These are phyloP conservation scores for Ophiostoma piceae DNA, from an alignment of 2,329 filamentous ascomycete species.

Conservation along the genomic window DNA sequence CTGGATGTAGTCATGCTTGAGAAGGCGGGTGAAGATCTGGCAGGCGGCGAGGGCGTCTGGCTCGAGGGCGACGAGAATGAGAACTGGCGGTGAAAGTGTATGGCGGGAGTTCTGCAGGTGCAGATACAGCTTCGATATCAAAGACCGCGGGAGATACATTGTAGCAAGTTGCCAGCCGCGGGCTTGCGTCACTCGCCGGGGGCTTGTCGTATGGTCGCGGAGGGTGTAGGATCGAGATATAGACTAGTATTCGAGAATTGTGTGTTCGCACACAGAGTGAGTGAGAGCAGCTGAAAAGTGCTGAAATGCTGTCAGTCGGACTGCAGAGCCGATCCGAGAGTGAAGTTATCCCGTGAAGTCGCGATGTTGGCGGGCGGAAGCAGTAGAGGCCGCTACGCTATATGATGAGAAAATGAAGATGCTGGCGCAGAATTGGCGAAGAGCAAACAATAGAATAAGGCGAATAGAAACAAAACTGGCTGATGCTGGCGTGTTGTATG, in stretches of 20 bases:
- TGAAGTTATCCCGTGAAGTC: not conserved
- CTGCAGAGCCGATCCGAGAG: not conserved
- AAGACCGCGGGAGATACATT: conserved; percentile 91
- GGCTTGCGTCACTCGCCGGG: not conserved
- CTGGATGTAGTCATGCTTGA: conserved; percentile 95
- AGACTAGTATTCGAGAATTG: not conserved
- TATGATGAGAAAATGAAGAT: not conserved
- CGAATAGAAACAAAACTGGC: not conserved
- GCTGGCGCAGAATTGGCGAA: not conserved
- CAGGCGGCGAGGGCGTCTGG: conserved; percentile 94
- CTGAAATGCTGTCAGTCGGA: not conserved
- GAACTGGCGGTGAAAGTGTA: conserved; percentile 82
- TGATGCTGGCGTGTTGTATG: conserved; percentile 4
- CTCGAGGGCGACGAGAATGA: conserved; percentile 88
- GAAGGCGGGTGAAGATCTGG: conserved; percentile 84
- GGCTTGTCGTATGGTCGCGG: not conserved
- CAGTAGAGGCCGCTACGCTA: not conserved
- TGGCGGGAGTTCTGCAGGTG: conserved; percentile 83
- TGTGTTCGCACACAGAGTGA: not conserved
- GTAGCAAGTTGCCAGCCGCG: not conserved
- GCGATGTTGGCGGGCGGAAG: not conserved
- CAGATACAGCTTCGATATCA: conserved; percentile 86
- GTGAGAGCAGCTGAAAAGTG: not conserved
- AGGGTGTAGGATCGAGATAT: not conserved
- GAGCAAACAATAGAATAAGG: not conserved